Evolutionary conservation across 2,329 filamentous ascomycete genomes (phyloP).

Genomic region (Colletotrichum endophyticum): DNA sequence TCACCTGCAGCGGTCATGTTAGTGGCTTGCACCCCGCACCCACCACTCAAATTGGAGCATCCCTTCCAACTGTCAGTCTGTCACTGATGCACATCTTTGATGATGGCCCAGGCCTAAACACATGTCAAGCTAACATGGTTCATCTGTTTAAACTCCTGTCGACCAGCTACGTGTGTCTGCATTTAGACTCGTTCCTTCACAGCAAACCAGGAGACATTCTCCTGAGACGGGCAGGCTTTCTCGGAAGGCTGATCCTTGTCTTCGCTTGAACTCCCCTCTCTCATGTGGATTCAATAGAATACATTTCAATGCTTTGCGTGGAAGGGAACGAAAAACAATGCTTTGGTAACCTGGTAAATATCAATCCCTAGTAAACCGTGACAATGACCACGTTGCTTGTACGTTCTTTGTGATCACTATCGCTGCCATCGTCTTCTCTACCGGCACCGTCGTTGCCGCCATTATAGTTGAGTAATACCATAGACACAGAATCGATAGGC

Average conservation of each 20-base stretch:
- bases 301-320: neutral
- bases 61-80: neutral
- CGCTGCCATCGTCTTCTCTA: neutral
- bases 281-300: neutral
- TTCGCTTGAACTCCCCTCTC: neutral
- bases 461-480: accelerated
- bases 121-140: neutral
- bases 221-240: neutral
- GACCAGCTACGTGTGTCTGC: neutral
- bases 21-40: conserved; percentile 5
- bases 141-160: neutral
- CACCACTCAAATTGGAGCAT: neutral
- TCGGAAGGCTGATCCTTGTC: neutral
- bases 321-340: neutral
- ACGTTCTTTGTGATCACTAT: neutral
- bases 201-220: neutral
- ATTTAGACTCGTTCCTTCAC: neutral
- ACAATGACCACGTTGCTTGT: accelerated
- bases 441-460: neutral
- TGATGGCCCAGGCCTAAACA: too few relatives aligned
- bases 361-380: accelerated
- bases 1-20: conserved; percentile 1
- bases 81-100: neutral
- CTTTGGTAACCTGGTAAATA: neutral
- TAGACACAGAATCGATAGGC: neutral